Conservation (phyloP, 352 stramenopile genomes). For the Discostella stelligera region DNA sequence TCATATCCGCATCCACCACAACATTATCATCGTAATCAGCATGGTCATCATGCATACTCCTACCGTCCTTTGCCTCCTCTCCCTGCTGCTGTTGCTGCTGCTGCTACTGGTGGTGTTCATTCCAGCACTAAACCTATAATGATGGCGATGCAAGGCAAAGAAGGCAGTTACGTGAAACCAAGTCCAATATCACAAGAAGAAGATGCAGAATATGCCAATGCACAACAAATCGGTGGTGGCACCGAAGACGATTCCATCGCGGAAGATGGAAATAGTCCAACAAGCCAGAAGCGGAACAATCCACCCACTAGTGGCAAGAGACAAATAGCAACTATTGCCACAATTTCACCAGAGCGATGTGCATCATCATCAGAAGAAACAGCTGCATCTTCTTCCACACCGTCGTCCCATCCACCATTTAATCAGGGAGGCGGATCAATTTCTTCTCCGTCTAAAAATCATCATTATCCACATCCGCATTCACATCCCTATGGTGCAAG, state of each 20-base stretch:
- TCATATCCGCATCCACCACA: neutral
- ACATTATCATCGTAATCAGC: neutral
- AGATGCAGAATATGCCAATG: neutral
- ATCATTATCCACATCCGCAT: slow-evolving; percentile 1
- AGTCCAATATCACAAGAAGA: neutral
- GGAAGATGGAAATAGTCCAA: neutral
- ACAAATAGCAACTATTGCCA: neutral
- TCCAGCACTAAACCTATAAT: neutral
- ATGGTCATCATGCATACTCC: slow-evolving; percentile 11
- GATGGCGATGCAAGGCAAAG: neutral
- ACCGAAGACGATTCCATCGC: neutral
- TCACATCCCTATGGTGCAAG: neutral
- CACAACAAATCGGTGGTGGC: neutral
- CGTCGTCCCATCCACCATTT: neutral
- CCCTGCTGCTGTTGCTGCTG: neutral
- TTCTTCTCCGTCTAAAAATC: slow-evolving; percentile 2
- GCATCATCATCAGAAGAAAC: neutral
- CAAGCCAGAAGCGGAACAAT: neutral
- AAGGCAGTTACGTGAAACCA: neutral
- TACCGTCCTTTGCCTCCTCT: neutral
- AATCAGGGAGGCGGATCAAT: neutral
- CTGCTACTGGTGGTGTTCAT: neutral
- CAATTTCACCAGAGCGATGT: neutral
- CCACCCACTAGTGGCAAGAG: neutral
- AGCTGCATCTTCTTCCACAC: neutral